Conservation (phyloP, 768 basidiomycete genomes). For the Suillus brevipes region DNA sequence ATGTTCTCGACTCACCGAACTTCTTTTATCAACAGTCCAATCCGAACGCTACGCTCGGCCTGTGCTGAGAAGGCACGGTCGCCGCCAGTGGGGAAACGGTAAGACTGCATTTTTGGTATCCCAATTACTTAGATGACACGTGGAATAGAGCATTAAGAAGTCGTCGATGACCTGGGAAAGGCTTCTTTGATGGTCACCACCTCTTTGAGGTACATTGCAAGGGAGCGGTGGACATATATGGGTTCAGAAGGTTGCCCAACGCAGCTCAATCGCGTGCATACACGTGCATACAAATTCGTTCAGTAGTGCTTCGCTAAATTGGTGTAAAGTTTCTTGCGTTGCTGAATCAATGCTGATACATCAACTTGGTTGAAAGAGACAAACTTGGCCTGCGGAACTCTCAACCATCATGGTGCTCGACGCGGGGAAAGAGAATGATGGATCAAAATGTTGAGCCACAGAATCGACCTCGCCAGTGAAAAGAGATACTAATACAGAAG, state of each 20-base stretch:
- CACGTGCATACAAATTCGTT: constrained; percentile 65
- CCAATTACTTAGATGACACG: neutral
- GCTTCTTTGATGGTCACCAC: constrained; percentile 54
- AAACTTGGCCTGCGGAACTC: constrained; percentile 48
- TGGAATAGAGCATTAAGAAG: constrained; percentile 29
- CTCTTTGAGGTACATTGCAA: constrained; percentile 73
- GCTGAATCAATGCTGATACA: too few species aligned
- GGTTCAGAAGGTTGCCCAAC: neutral
- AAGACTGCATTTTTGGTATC: constrained; percentile 68
- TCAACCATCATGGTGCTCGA: neutral
- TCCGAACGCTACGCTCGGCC: constrained; percentile 99
- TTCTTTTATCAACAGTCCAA: constrained; percentile 63
- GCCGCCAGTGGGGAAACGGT: constrained; percentile 97
- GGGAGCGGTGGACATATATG: constrained; percentile 52
- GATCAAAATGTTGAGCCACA: neutral
- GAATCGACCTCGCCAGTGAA: neutral
- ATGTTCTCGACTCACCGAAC: constrained; percentile 6
- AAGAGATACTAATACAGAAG: neutral
- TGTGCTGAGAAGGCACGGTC: constrained; percentile 97
- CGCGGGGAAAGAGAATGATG: neutral
- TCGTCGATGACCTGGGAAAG: constrained; percentile 47
- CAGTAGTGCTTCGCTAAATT: constrained; percentile 70
- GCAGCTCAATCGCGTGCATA: constrained; percentile 34
- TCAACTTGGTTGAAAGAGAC: constrained; percentile 85
- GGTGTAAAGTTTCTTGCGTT: constrained; percentile 77